Evolutionary conservation across 805 yeast genomes (phyloP), one percentile per base, ranked within the genome.

Genomic region (Kuraishia cidri): DNA sequence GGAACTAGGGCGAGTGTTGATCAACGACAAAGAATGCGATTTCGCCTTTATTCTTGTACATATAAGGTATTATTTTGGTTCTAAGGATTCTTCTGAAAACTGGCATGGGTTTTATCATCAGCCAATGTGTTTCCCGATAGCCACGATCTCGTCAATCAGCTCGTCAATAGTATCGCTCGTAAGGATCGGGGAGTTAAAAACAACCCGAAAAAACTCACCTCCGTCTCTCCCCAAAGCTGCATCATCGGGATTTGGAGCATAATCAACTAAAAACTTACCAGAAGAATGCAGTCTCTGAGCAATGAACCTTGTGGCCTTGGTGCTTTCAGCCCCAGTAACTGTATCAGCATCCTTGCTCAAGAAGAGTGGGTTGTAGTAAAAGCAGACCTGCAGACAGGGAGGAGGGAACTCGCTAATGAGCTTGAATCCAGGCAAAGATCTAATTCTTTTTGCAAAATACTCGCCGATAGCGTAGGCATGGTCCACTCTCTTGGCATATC

Each of bases 201-300:
- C 95, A 10, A 81, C 90, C 35, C 95, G 62, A 63, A 84, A 84
- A 48, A 85, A 85, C 53, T 83, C 92, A 5, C 94, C 94, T 14
- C 64, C 57, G 20, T 59, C 58, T 29, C 68, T 68, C 2, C 54
- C 57, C 3, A 56, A 38, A 7, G 48, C 46, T 5, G 55, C 46
- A 27, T 51, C 61, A 26, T 69, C 68, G 1, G 74, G 72, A 33
- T 74, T 72, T 3, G 94, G 94, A 12, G 94, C 79, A 50, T 72
- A 85, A 50, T 84, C 95, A 24, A 85, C 69, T 44, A 85, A 58
- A 48, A 79, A 84, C 46, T 72, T 66, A n/a, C 86, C 85, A 24
- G 62, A 52, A 17, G 61, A 52, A 43, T 79, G 86, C 35, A 84
- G 60, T 39, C 63, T 65, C 7, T 67, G 48, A 3, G 83, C 81